Evolutionary conservation across 208 protist genomes (phyloP).

Genomic region (Trypanosoma rangeli): DNA sequence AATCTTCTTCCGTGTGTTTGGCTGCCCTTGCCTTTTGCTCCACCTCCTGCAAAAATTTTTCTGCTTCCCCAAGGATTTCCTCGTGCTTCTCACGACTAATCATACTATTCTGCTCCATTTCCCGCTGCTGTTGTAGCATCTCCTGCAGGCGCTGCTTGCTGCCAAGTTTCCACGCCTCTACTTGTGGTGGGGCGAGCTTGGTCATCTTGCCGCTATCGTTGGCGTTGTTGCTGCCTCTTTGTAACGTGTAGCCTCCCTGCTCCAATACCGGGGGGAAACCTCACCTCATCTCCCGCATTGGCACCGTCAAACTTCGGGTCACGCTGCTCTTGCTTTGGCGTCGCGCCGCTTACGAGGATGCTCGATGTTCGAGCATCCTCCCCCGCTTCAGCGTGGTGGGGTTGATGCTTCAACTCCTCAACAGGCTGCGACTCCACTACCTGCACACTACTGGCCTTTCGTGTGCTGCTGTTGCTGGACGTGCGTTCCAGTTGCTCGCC

Average conservation of each 20-base stretch:
- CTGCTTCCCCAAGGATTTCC: conserved; percentile 38
- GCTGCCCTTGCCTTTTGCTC: background rate
- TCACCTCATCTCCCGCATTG: background rate
- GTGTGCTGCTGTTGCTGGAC: background rate
- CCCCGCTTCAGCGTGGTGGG: conserved; percentile 22
- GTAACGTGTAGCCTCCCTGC: background rate
- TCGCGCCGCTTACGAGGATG: conserved; percentile 31
- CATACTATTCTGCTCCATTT: conserved; percentile 42
- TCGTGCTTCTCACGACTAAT: conserved; percentile 42
- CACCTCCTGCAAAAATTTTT: conserved; percentile 19
- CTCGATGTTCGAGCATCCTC: conserved; percentile 25
- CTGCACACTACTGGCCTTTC: conserved; percentile 16
- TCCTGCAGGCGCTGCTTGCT: conserved; percentile 46
- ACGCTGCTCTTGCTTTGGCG: background rate
- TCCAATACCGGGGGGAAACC: conserved; percentile 11
- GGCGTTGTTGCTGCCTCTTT: background rate
- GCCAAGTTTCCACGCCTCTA: background rate
- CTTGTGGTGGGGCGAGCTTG: background rate
- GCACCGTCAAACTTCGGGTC: background rate
- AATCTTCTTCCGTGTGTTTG: background rate
- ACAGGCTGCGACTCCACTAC: conserved; percentile 24
- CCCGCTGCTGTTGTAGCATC: conserved; percentile 64
- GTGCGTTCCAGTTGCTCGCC: background rate
- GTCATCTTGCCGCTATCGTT: background rate
- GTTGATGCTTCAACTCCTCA: conserved; percentile 32